phyloP scores from a whole-genome alignment of 2,329 filamentous ascomycete species.

The Leptosphaerulina australis region DNA sequence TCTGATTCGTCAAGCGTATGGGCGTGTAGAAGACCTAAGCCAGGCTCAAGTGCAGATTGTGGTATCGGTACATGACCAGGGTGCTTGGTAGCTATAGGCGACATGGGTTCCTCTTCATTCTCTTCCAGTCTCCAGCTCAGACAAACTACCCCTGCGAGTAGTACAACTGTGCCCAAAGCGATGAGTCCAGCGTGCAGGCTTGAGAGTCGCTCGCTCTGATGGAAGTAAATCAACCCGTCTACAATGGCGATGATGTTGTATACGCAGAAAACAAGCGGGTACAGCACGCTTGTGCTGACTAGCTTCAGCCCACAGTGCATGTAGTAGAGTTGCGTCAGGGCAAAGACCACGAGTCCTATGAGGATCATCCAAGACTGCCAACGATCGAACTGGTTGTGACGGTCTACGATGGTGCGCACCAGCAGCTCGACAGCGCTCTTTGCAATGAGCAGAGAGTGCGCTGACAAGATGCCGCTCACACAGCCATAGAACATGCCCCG shows the following conservation, averaged over 20 bases:
- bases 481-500: constrained; percentile 87
- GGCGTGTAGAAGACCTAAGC: constrained; percentile 79
- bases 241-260: constrained; percentile 99
- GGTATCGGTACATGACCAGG: constrained; percentile 50
- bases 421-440: constrained; percentile 96
- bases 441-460: constrained; percentile 88
- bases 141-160: constrained; percentile 86
- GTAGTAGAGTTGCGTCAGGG: constrained; percentile 91
- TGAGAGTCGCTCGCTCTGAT: constrained; percentile 80
- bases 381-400: constrained; percentile 89
- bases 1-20: constrained; percentile 61
- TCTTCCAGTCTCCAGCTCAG: constrained; percentile 93
- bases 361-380: constrained; percentile 96
- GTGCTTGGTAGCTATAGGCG: constrained; percentile 44
- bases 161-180: constrained; percentile 80
- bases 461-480: constrained; percentile 88
- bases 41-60: constrained; percentile 77
- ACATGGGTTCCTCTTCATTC: constrained; percentile 65
- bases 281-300: constrained; percentile 92
- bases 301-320: constrained; percentile 92
- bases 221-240: constrained; percentile 96
- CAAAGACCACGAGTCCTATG: constrained; percentile 77
- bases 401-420: constrained; percentile 82
- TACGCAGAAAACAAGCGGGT: constrained; percentile 96
- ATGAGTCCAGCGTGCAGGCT: constrained; percentile 80